phyloP scores from a whole-genome alignment of 768 basidiomycete species.

The Cubamyces lactineus region DNA sequence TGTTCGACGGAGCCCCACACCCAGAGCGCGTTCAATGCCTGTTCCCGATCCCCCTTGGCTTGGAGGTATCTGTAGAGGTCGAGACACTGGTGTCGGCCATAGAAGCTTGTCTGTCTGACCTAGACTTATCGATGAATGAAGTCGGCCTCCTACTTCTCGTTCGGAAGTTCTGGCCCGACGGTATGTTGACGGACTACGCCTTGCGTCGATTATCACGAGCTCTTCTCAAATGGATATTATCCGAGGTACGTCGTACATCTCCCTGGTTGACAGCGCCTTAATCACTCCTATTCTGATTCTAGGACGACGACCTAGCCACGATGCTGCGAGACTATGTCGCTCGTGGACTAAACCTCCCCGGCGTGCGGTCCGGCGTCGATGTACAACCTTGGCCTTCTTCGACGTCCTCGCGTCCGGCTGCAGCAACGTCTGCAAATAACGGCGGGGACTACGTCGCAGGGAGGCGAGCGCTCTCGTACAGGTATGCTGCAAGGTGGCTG shows the following conservation, averaged over 20 bases:
- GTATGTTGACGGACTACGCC: conserved; percentile 72
- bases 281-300: not conserved
- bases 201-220: conserved; percentile 59
- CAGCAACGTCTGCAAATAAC: conserved; percentile 50
- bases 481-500: conserved; percentile 71
- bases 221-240: conserved; percentile 70
- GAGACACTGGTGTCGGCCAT: conserved; percentile 73
- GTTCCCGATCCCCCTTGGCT: conserved; percentile 71
- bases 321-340: conserved; percentile 73
- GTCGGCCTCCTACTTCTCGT: conserved; percentile 69
- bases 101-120: conserved; percentile 68
- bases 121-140: conserved; percentile 77
- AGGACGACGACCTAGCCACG: conserved; percentile 70
- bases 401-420: conserved; percentile 35
- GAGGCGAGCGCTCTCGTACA: conserved; percentile 53
- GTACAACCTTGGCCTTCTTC: conserved; percentile 58
- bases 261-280: not conserved
- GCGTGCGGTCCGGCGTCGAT: conserved; percentile 54
- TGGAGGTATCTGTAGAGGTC: conserved; percentile 73
- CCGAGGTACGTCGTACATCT: conserved; percentile 53
- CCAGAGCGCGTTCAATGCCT: conserved; percentile 47
- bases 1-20: conserved; percentile 41
- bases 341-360: conserved; percentile 59
- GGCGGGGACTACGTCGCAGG: conserved; percentile 73
- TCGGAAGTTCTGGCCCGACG: conserved; percentile 74